Percentiles rank a stretch among this genome's conserved stretches.
These are phyloP conservation scores for Rhodomyrtus psidioides DNA, from an alignment of 441 rosid genomes.

Conservation along the genomic window DNA sequence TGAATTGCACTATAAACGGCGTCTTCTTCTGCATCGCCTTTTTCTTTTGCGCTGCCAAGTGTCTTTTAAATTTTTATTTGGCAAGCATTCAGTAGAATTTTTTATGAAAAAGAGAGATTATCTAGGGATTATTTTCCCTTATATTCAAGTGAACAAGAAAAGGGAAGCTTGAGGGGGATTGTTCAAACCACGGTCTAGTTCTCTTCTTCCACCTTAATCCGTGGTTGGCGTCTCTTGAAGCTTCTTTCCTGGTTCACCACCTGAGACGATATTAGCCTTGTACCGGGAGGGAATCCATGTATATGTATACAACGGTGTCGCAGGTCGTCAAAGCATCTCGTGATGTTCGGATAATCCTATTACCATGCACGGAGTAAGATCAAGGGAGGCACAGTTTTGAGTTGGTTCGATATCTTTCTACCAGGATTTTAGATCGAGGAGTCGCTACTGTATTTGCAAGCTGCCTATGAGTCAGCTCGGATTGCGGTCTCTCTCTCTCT, in stretches of 20 bases:
- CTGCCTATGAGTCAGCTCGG: not conserved
- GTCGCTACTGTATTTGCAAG: not conserved
- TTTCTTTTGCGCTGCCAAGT: not conserved
- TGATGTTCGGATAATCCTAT: not conserved
- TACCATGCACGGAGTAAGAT: not conserved
- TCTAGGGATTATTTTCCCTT: not conserved
- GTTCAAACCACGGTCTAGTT: not conserved
- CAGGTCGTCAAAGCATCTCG: not conserved
- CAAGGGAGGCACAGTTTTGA: not conserved
- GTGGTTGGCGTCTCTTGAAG: not conserved
- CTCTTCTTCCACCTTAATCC: not conserved
- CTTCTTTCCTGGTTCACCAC: not conserved
- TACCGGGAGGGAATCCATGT: not conserved
- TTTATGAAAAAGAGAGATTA: not conserved
- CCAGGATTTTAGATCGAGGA: too few species aligned
- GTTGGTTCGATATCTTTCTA: not conserved
- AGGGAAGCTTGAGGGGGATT: not conserved
- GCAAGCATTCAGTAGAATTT: not conserved
- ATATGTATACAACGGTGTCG: not conserved
- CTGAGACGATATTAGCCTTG: not conserved
- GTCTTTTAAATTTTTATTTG: not conserved
- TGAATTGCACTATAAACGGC: not conserved
- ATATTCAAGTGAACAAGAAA: not conserved
- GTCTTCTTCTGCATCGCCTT: not conserved
- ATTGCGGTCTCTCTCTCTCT: not conserved